These are phyloP conservation scores for Diaporthe aspalathi DNA, from an alignment of 2,329 filamentous ascomycete genomes.

Conservation along the genomic window DNA sequence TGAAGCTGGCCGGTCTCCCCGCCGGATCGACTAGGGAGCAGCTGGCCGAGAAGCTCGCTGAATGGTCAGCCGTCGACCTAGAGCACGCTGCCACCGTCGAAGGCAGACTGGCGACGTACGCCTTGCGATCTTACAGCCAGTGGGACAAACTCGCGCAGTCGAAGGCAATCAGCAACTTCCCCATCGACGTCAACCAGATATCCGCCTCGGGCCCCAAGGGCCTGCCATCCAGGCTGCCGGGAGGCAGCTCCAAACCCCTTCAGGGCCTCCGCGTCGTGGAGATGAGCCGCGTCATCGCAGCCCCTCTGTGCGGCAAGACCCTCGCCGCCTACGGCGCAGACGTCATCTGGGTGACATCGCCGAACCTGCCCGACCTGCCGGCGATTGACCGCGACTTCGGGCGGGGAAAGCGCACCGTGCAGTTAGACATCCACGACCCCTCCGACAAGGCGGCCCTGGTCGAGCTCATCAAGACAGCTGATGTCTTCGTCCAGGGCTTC, in stretches of 20 bases:
- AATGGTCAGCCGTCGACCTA: not conserved
- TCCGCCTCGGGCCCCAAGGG: not conserved
- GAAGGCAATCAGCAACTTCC: not conserved
- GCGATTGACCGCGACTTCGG: constrained; percentile 5
- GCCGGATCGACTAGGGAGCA: not conserved
- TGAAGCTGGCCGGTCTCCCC: not conserved
- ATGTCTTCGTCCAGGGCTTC: not conserved
- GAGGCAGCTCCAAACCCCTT: not conserved
- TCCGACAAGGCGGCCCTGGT: not conserved
- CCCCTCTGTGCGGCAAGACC: not conserved
- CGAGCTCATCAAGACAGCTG: not conserved
- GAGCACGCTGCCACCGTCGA: not conserved
- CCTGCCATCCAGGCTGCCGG: not conserved
- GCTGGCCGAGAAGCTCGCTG: not conserved
- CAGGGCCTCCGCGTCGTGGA: not conserved
- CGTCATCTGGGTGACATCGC: constrained; percentile 4
- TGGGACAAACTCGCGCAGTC: constrained; percentile 2
- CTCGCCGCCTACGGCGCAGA: constrained; percentile 2
- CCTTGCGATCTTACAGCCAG: not conserved
- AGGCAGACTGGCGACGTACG: not conserved
- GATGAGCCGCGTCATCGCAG: not conserved
- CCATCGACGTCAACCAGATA: not conserved
- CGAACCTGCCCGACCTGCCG: not conserved
- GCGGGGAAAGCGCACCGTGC: not conserved
- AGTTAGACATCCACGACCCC: not conserved